Conservation (phyloP, 768 basidiomycete species). For the Boletus subcaerulescens region DNA sequence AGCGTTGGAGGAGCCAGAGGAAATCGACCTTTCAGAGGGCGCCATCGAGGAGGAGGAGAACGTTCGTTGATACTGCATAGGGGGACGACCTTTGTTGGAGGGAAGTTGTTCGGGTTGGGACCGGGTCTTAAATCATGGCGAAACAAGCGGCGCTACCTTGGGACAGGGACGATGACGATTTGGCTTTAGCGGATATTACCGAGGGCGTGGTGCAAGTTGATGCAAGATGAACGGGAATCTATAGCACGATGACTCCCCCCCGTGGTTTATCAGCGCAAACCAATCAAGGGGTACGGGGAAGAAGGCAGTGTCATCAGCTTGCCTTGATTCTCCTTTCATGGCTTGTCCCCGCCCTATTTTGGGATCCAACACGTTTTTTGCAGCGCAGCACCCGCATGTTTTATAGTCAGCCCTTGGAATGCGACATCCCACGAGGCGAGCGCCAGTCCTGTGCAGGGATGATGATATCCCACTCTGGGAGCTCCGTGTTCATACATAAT, state of each 20-base stretch:
- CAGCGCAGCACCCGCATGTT: constrained; percentile 33
- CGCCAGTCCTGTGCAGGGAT: constrained; percentile 22
- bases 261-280: constrained; percentile 31
- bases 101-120: not conserved
- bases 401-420: constrained; percentile 15
- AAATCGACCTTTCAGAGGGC: constrained; percentile 32
- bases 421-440: constrained; percentile 30
- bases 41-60: constrained; percentile 33
- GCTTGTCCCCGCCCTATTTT: constrained; percentile 24
- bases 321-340: constrained; percentile 18
- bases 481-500: constrained; percentile 32
- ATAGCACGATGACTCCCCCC: constrained; percentile 27
- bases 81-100: constrained; percentile 13
- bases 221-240: constrained; percentile 34
- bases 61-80: constrained; percentile 33
- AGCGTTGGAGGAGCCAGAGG: constrained; percentile 30
- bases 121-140: constrained; percentile 27
- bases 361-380: constrained; percentile 32
- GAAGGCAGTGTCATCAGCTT: constrained; percentile 29
- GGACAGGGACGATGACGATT: constrained; percentile 23
- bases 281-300: constrained; percentile 31
- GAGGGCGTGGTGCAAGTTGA: constrained; percentile 31
- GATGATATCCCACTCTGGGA: constrained; percentile 20
- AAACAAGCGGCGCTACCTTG: constrained; percentile 20
- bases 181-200: constrained; percentile 32